Percentiles rank a stretch among this genome's conserved stretches.
Conservation (phyloP, 2,329 filamentous ascomycete genomes). For the Epichloe amarillans region DNA sequence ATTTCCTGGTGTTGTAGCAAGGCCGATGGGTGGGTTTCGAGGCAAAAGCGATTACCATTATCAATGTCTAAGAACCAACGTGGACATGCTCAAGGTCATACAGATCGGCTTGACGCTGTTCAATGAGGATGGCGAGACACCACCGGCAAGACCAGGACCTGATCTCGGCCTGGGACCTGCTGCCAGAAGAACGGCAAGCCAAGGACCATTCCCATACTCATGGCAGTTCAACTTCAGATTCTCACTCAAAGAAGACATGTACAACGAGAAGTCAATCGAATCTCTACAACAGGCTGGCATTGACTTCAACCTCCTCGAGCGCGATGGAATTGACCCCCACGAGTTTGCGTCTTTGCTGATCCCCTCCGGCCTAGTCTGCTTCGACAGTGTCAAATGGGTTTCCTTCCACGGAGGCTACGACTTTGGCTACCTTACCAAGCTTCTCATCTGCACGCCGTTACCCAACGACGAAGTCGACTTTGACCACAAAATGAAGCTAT, state of each 20-base stretch:
- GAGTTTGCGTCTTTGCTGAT: constrained; percentile 85
- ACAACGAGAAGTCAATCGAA: constrained; percentile 86
- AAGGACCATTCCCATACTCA: constrained; percentile 60
- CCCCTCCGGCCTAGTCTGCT: constrained; percentile 79
- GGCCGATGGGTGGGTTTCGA: constrained; percentile 87
- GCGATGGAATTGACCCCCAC: constrained; percentile 79
- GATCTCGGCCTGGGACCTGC: constrained; percentile 26
- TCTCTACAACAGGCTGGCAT: constrained; percentile 86
- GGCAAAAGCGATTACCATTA: constrained; percentile 98
- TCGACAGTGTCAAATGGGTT: constrained; percentile 86
- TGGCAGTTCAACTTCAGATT: constrained; percentile 99
- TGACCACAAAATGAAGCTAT: constrained; percentile 75
- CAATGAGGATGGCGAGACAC: constrained; percentile 77
- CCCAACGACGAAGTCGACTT: constrained; percentile 87
- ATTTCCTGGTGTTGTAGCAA: constrained; percentile 92
- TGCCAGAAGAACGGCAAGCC: constrained; percentile 26
- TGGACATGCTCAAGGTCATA: constrained; percentile 94
- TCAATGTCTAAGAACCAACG: constrained; percentile 91
- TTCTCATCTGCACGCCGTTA: constrained; percentile 69
- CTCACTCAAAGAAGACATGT: constrained; percentile 91
- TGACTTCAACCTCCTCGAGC: constrained; percentile 72
- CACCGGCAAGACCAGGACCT: constrained; percentile 51
- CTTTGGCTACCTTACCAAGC: constrained; percentile 93
- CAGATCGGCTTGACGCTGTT: constrained; percentile 93
- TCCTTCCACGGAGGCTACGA: constrained; percentile 97